Base-by-base conservation (phyloP, 1,139 yeast species). In the Candida albicans region DNA sequence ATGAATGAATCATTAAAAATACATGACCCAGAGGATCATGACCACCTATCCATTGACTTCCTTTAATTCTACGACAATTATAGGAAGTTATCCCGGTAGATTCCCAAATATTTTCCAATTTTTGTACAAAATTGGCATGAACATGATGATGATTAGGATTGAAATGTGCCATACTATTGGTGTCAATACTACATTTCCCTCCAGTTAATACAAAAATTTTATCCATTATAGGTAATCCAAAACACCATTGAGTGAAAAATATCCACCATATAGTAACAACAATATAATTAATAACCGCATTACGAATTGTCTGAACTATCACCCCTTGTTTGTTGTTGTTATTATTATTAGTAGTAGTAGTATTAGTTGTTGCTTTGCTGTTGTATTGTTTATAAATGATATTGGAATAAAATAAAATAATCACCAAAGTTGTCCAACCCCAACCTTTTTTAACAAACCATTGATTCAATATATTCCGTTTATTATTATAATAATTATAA, bases 1-100 rank as follows among this genome's bases (percentile, higher is more conserved):
- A 79, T 44, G 93, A 79, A 50, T 88, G 84, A 2, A 87, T 80
- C 45, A 93, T 65, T 37, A 93, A 62, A 55, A 91, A 93, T 0
- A 89, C 87, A 61, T 93, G 99, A 0, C 99, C 99, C 49, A 95
- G 85, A 11, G 98, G 96, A 66, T 93, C 99, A 58, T 89, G 96
- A 0, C 99, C 99, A 1, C 96, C 97, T 8, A 59, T 61, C 99
- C 98, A 91, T 18, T 18, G 22, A 2, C 67, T 52, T 0, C 97
- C 97, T 22, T 79, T 80, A 18, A 79, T 52, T 25, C 67, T 57
- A 36, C 90, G 68, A 58, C 97, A 90, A 5, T 68, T 66, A 35
- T 71, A 70, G 13, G 87, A 81, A 2, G 72, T 59, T 10, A 73
- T 56, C 2, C 42, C 33, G 4, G 50, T 56, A 1, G 67, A 56